Base-by-base conservation (phyloP, 177 flowering plant species). In the Vitis hybrid region DNA sequence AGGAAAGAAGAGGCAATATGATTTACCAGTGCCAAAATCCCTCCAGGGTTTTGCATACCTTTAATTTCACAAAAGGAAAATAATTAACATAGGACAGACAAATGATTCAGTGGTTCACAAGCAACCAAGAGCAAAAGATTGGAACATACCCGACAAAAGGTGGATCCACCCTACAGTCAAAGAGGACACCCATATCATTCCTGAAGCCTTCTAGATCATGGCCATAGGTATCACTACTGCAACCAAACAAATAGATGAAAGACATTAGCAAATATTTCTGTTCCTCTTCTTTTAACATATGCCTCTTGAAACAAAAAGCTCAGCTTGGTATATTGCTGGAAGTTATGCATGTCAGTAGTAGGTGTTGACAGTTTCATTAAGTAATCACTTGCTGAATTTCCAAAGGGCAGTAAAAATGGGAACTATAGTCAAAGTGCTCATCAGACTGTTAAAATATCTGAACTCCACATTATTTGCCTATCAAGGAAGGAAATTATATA, bases 1-100 rank as follows among this genome's bases (percentile, higher is more conserved):
- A 48, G 98, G 98, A 77, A 84, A 88, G 80, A 93, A 91, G 61
- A 91, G 87, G 79, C 98, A 93, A 72, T 80, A 90, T 56, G 76
- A 77, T 21, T 74, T 74, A 32, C 90, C 90, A 65, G 79, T 75
- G 62, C 78, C 82, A 68, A 72, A 83, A 81, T 93, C 97, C 74
- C 69, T 79, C 95, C 95, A 89, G 65, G 97, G 88, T 73, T 86
- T 88, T 60, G 86, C 83, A 82, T 85, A 81, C 72, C 97, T 91
- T 62, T 63, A 80, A 32, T 57, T 34, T 50, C 71, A 77, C 56
- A 60, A 72, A 52, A 12, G 19, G 48, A 68, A 34, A 8, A 45
- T 18, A 30, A 64, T 58, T 7, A 78, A 70, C 11, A 52, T 55
- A 71, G 5, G 11, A 66, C 4, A 66, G 10, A 48, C 7, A 26